A percentile compares a stretch with the other conserved stretches of the same genome.
Conservation (phyloP, 1,284 basidiomycete species). For the Rhodotorula sp. region DNA sequence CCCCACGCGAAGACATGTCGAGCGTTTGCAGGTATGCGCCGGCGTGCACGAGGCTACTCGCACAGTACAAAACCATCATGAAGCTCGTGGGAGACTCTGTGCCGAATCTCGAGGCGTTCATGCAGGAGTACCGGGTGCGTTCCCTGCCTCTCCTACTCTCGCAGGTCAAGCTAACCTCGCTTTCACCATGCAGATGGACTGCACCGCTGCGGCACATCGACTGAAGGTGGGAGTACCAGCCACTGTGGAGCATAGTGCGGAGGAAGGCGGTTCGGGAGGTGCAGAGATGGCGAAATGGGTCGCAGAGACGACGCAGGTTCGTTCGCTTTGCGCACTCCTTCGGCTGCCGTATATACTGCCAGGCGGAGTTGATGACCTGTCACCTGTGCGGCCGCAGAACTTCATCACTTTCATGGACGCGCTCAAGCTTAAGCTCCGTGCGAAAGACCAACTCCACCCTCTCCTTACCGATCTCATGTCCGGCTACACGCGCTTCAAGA, state of each 20-base stretch:
- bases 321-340: conserved; percentile 34
- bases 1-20: neutral
- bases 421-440: conserved; percentile 82
- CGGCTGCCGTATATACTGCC: too few relatives aligned
- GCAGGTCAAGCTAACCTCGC: neutral
- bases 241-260: conserved; percentile 85
- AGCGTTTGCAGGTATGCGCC: conserved; percentile 79
- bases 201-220: conserved; percentile 85
- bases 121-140: conserved; percentile 80
- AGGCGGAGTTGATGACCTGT: neutral
- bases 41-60: conserved; percentile 84
- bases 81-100: conserved; percentile 87
- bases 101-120: conserved; percentile 80
- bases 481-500: conserved; percentile 86
- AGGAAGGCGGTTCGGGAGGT: conserved; percentile 56
- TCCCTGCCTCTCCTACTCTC: neutral
- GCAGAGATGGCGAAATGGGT: conserved; percentile 90
- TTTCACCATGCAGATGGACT: conserved; percentile 71
- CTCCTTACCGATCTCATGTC: conserved; percentile 91
- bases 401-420: conserved; percentile 99
- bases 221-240: conserved; percentile 91
- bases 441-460: conserved; percentile 96
- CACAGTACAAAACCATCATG: conserved; percentile 95
- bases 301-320: conserved; percentile 94
- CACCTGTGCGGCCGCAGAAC: conserved; percentile 56